Evolutionary conservation across 2,329 filamentous ascomycete genomes (phyloP), one percentile per base, ranked within the genome.

Genomic region (Colletotrichum orbiculare): DNA sequence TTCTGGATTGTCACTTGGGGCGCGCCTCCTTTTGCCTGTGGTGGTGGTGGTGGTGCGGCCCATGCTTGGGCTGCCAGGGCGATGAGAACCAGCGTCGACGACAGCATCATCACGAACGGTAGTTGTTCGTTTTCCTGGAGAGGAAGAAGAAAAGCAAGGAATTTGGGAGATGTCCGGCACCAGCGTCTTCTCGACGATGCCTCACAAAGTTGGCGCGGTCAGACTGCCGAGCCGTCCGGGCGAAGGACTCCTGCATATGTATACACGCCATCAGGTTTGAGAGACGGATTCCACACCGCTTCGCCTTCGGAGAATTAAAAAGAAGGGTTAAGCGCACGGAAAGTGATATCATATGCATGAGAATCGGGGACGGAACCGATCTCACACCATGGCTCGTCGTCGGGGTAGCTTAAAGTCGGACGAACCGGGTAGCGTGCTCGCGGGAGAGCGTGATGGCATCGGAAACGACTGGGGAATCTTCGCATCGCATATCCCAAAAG

Each of bases 301-400:
- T 46, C 9, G 12, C 13, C 52, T 35, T 56, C 47, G 58, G 42
- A 11, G 8, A 1, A 43, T 49, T 15, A 33, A 35, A 53, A 41
- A 34, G 25, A 25, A 25, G 25, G 25, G 25, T 25, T 25, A 25
- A 25, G 25, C 25, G 25, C 25, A 5, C 4, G n/a, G 6, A 39
- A 4, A 48, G 53, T 66, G 52, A 66, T 56, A 43, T 66, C 63
- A 63, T 63, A 53, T 39, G 53, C 43, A n/a, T 11, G 57, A 50
- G n/a, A 13, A 12, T 4, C 38, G 25, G 11, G 15, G 42, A 57
- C 42, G 43, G 11, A 2, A 9, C 42, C 11, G 8, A 9, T 15
- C 11, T 6, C 10, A 17, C 17, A 33, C 12, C 13, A 53, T 39
- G 17, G 37, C 49, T 53, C 13, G 25, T 25, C 57, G 52, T 38